Conservation (phyloP, 179 eudicot genomes). For the Spergularia azorica region DNA sequence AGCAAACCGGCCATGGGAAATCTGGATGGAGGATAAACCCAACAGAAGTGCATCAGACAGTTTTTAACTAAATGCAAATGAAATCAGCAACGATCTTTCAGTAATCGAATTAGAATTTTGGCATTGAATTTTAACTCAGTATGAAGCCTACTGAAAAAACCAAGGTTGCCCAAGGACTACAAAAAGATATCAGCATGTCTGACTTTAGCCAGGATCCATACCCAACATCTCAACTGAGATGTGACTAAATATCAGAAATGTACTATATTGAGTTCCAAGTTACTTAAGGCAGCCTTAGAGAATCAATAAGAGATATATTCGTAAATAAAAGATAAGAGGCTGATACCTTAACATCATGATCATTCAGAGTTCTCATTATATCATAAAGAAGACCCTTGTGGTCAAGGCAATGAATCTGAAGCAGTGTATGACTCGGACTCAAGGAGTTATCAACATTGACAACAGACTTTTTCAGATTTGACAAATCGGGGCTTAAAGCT, state of each 20-base stretch:
- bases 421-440: slow-evolving; percentile 81
- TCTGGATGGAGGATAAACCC: slow-evolving; percentile 34
- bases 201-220: not conserved
- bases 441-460: slow-evolving; percentile 68
- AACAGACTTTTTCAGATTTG: slow-evolving; percentile 52
- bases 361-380: slow-evolving; percentile 78
- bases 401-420: slow-evolving; percentile 80
- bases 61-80: slow-evolving; percentile 12
- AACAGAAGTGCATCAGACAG: slow-evolving; percentile 15
- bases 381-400: slow-evolving; percentile 92
- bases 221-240: not conserved
- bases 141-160: too few species aligned
- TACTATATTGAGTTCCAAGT: not conserved
- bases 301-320: not conserved
- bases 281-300: not conserved
- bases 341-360: slow-evolving; percentile 66
- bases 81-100: not conserved
- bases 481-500: slow-evolving; percentile 72
- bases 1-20: slow-evolving; percentile 65
- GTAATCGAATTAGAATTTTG: too few species aligned
- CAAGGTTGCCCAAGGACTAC: too few species aligned
- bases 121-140: too few species aligned
- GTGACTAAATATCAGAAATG: not conserved
- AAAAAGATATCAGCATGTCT: too few species aligned
- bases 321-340: slow-evolving; percentile 23